Base-by-base conservation (phyloP, 371 early-diverging fungal species). In the Apophysomyces ossiformis region DNA sequence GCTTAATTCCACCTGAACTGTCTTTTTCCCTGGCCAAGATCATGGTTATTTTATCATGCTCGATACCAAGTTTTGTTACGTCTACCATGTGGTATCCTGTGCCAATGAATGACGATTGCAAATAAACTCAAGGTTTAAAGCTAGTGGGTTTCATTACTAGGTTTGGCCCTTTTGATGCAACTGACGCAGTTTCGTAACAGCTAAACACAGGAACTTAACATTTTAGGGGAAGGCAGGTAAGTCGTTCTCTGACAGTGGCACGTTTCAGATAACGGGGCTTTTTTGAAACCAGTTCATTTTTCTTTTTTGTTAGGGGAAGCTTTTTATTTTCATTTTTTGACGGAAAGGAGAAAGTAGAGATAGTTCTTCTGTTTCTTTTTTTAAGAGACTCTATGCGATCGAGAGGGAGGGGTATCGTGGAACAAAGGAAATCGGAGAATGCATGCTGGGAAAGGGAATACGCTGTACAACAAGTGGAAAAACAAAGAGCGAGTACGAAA, bases 361-460 rank as follows among this genome's bases (percentile, higher is more conserved):
- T 21, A 18, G 5, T 50, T 9, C 21, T 9, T 21, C 9, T 50
- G 16, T 50, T 26, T 50, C 9, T 50, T 6, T 7, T 50, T 21
- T n/a, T 7, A 8, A 18, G 21, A 50, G n/a, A 9, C 1, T 13
- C 13, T n/a, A 47, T n/a, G 16, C n/a, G 21, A 50, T n/a, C n/a
- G 16, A 21, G 21, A 50, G 54, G 35, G 11, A 21, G 21, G 54
- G 54, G 54, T 50, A 50, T 50, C 54, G 21, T 50, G 21, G 54
- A 50, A 50, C 21, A 50, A 50, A 26, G 32, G 32, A 26, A 26
- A 26, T 26, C 32, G 32, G 32, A 26, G 32, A 50, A 50, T 50
- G 54, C 54, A 50, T 50, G 54, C 54, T 50, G 54, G 21, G 21
- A 50, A 47, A 50, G 21, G 54, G 54, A 50, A 50, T 41, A 41